phyloP scores from a whole-genome alignment of 768 basidiomycete genomes.

The Cubamyces sp. region DNA sequence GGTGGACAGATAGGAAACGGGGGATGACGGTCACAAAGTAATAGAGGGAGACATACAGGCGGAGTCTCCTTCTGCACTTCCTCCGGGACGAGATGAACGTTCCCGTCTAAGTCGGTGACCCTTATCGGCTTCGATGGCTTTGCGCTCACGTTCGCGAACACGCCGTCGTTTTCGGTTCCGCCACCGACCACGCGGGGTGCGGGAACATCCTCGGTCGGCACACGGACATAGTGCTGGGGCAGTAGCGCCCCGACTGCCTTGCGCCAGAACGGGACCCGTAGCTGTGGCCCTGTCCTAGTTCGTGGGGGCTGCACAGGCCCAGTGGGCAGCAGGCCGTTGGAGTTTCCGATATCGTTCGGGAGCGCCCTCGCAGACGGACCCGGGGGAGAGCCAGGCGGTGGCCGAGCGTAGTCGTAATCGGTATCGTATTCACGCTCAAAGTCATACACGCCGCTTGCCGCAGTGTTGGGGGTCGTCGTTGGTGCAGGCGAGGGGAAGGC shows the following conservation, averaged over 20 bases:
- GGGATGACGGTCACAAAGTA: not conserved
- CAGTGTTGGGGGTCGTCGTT: constrained; percentile 25
- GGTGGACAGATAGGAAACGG: not conserved
- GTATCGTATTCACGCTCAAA: constrained; percentile 79
- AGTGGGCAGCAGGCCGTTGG: constrained; percentile 65
- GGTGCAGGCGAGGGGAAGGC: constrained; percentile 20
- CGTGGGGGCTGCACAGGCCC: constrained; percentile 43
- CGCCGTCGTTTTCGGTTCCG: constrained; percentile 87
- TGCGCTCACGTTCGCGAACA: constrained; percentile 92
- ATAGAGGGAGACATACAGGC: constrained; percentile 68
- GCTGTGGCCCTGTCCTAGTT: constrained; percentile 30
- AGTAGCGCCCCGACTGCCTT: constrained; percentile 62
- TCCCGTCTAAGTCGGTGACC: constrained; percentile 56
- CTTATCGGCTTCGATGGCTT: constrained; percentile 65
- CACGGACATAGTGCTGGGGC: constrained; percentile 64
- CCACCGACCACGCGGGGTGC: constrained; percentile 51
- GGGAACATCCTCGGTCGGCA: constrained; percentile 44
- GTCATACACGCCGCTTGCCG: constrained; percentile 61
- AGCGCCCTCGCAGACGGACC: constrained; percentile 56
- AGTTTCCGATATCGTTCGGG: constrained; percentile 73
- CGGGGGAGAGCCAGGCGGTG: constrained; percentile 83
- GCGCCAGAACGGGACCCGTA: constrained; percentile 54
- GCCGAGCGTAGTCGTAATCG: constrained; percentile 53
- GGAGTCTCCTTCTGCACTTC: constrained; percentile 81
- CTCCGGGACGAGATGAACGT: constrained; percentile 72